phyloP scores from a whole-genome alignment of 2,329 filamentous ascomycete species.

The Sporothrix pseudoabietina region DNA sequence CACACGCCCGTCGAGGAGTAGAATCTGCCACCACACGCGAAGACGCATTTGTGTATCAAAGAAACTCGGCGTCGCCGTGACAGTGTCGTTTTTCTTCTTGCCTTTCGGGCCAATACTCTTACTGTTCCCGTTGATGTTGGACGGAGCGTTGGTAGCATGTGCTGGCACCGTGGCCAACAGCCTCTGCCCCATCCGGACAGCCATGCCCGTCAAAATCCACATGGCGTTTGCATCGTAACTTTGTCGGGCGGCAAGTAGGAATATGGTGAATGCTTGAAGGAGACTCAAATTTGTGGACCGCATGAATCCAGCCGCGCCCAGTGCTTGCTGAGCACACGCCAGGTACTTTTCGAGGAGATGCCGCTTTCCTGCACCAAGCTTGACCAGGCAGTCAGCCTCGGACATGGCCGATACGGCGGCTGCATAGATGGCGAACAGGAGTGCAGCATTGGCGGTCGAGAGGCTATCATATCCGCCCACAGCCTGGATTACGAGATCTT shows the following conservation, averaged over 20 bases:
- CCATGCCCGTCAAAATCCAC: slow-evolving; percentile 62
- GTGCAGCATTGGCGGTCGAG: slow-evolving; percentile 33
- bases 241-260: slow-evolving; percentile 45
- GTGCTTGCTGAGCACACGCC: slow-evolving; percentile 54
- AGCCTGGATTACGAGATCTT: slow-evolving; percentile 39
- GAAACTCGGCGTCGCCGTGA: slow-evolving; percentile 46
- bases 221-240: slow-evolving; percentile 52
- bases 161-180: slow-evolving; percentile 39
- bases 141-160: neutral
- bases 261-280: slow-evolving; percentile 60
- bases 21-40: slow-evolving; percentile 61
- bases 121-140: neutral
- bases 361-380: slow-evolving; percentile 22
- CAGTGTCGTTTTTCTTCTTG: too few species aligned
- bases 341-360: slow-evolving; percentile 42
- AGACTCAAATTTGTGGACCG: slow-evolving; percentile 57
- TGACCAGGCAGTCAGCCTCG: slow-evolving; percentile 47
- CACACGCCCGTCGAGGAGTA: slow-evolving; percentile 54
- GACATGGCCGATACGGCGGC: slow-evolving; percentile 56
- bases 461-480: slow-evolving; percentile 24
- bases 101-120: neutral
- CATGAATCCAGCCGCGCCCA: slow-evolving; percentile 61
- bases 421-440: slow-evolving; percentile 58
- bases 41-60: slow-evolving; percentile 63
- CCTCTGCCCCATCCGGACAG: slow-evolving; percentile 54